Evolutionary conservation across 2,329 filamentous ascomycete species (phyloP).

Genomic region (Colletotrichum sp.): DNA sequence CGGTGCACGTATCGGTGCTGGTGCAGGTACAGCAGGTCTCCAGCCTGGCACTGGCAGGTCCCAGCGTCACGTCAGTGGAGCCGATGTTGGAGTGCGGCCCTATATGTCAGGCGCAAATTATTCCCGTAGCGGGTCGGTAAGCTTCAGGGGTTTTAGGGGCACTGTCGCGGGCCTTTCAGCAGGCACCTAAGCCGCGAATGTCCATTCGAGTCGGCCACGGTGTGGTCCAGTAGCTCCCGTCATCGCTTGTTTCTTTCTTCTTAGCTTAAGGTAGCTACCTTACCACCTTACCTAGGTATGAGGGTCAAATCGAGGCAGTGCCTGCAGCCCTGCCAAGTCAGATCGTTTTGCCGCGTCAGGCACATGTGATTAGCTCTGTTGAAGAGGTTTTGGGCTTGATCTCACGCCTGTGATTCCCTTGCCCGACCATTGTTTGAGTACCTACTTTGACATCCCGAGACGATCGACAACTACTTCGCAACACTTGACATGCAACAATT

Average conservation of each 20-base stretch:
- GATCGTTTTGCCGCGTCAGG: not conserved
- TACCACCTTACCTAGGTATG: not conserved
- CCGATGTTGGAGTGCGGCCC: not conserved
- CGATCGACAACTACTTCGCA: not conserved
- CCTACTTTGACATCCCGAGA: not conserved
- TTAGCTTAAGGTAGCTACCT: not conserved
- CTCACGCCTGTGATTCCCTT: not conserved
- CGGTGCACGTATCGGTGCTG: not conserved
- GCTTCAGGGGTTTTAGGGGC: not conserved
- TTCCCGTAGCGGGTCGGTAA: not conserved
- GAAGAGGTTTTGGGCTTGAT: not conserved
- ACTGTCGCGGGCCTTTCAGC: not conserved
- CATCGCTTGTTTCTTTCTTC: not conserved
- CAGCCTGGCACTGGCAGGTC: constrained; percentile 1
- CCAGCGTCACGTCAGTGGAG: not conserved
- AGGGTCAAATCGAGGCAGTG: not conserved
- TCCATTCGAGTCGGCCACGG: not conserved
- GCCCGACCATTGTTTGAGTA: not conserved
- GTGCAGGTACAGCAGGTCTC: not conserved
- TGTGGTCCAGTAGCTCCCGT: not conserved
- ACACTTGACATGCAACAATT: not conserved
- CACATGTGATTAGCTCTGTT: not conserved
- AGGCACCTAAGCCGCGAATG: not conserved
- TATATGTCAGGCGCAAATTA: constrained; percentile 8
- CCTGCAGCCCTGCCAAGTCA: not conserved